A percentile compares a stretch with the other conserved stretches of the same genome.
Conservation (phyloP, 2,329 filamentous ascomycete genomes). For the Aspergillus sp. region DNA sequence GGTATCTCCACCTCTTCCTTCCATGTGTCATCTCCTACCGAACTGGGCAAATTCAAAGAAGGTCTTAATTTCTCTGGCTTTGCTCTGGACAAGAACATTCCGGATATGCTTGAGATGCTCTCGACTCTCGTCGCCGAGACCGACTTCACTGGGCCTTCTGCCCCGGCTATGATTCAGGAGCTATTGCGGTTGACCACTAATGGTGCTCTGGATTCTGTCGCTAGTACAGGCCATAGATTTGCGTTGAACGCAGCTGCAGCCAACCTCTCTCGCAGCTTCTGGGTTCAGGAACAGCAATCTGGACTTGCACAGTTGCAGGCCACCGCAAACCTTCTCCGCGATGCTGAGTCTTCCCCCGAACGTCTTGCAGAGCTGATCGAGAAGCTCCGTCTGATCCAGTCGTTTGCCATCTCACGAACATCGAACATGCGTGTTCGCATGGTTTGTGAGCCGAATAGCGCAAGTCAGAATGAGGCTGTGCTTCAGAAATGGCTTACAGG, state of each 20-base stretch:
- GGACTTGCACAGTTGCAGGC: constrained; percentile 89
- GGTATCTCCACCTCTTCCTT: constrained; percentile 83
- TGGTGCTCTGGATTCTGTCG: constrained; percentile 86
- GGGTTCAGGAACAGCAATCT: constrained; percentile 75
- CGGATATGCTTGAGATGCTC: constrained; percentile 84
- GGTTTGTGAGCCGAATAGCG: constrained; percentile 76
- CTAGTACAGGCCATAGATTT: constrained; percentile 82
- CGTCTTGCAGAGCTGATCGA: constrained; percentile 69
- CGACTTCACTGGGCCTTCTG: constrained; percentile 79
- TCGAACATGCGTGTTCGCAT: constrained; percentile 71
- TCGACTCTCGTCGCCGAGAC: constrained; percentile 78
- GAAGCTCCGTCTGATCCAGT: constrained; percentile 82
- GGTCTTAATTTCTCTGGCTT: constrained; percentile 81
- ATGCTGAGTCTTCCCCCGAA: constrained; percentile 65
- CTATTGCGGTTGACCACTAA: constrained; percentile 82
- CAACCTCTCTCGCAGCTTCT: constrained; percentile 66
- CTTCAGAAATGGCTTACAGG: constrained; percentile 66
- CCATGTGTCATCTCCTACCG: constrained; percentile 69
- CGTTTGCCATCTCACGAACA: constrained; percentile 65
- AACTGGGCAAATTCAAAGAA: constrained; percentile 68
- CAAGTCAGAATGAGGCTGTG: constrained; percentile 63
- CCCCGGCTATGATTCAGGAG: constrained; percentile 76
- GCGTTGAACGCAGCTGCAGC: constrained; percentile 81
- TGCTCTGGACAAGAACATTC: constrained; percentile 83
- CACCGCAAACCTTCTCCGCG: constrained; percentile 65